phyloP scores from a whole-genome alignment of 768 basidiomycete species.

The Naganishia onofrii region DNA sequence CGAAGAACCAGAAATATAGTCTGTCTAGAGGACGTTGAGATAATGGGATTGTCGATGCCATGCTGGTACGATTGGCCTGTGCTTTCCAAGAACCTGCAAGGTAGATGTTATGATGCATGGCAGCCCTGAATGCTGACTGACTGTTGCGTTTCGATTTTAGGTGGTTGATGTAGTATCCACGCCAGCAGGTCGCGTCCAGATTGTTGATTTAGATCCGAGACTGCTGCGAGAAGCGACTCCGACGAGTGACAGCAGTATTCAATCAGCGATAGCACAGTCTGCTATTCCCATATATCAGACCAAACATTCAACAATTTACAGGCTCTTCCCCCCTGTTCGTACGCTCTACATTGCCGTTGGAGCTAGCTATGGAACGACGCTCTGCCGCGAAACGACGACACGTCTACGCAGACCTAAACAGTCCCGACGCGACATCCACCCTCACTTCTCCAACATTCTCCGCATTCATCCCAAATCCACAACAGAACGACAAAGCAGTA shows the following conservation, averaged over 20 bases:
- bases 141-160: no score
- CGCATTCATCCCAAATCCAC: constrained; percentile 6
- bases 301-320: background rate
- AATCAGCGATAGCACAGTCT: background rate
- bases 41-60: constrained; percentile 20
- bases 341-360: no score
- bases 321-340: no score
- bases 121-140: background rate
- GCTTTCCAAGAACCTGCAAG: background rate
- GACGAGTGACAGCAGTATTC: background rate
- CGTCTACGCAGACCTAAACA: constrained; percentile 15
- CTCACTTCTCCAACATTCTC: background rate
- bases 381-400: constrained; percentile 15
- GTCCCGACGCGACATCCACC: constrained; percentile 9
- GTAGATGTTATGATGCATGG: background rate
- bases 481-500: background rate
- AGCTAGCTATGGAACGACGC: background rate
- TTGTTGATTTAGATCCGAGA: no score
- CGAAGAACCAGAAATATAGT: constrained; percentile 69
- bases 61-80: background rate
- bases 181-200: background rate
- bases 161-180: no score
- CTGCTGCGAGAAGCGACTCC: no score
- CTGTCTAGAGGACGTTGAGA: constrained; percentile 37
- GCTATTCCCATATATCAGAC: background rate